phyloP scores from a whole-genome alignment of 2,329 filamentous ascomycete species.

The Ascosphaera pollenicola region DNA sequence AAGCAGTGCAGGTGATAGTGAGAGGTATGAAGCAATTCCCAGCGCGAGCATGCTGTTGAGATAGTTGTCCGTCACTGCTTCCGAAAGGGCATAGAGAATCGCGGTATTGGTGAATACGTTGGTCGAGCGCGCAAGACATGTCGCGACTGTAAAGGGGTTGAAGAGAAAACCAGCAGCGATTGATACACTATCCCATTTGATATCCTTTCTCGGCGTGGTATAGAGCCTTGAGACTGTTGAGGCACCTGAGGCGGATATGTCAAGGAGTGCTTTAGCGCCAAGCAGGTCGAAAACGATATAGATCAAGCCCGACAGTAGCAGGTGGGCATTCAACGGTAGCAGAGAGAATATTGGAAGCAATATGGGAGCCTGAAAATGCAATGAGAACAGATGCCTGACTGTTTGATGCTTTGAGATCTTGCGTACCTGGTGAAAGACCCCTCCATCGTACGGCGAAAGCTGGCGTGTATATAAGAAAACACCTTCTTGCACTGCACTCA shows the following conservation, averaged over 20 bases:
- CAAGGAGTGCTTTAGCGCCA: conserved; percentile 55
- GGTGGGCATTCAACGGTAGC: conserved; percentile 46
- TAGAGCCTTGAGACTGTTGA: conserved; percentile 53
- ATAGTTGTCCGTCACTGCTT: conserved; percentile 51
- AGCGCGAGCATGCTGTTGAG: conserved; percentile 65
- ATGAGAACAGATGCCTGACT: not conserved
- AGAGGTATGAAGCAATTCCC: conserved; percentile 72
- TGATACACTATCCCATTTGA: conserved; percentile 50
- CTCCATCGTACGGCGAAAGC: conserved; percentile 91
- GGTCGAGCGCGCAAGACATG: conserved; percentile 75
- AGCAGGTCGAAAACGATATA: conserved; percentile 65
- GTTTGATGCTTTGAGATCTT: not conserved
- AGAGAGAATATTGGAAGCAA: conserved; percentile 81
- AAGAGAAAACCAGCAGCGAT: conserved; percentile 76
- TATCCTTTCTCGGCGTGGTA: conserved; percentile 52
- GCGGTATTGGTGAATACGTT: conserved; percentile 75
- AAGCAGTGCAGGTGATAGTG: conserved; percentile 74
- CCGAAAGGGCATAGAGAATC: conserved; percentile 62
- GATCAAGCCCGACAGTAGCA: conserved; percentile 55
- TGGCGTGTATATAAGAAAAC: conserved; percentile 91
- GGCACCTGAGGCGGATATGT: conserved; percentile 64
- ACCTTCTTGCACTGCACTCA: conserved; percentile 63
- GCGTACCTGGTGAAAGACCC: conserved; percentile 46
- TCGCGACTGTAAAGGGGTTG: conserved; percentile 82
- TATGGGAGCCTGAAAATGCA: conserved; percentile 53